phyloP scores from a whole-genome alignment of 2,329 filamentous ascomycete genomes.

The Fusarium incarnatum region DNA sequence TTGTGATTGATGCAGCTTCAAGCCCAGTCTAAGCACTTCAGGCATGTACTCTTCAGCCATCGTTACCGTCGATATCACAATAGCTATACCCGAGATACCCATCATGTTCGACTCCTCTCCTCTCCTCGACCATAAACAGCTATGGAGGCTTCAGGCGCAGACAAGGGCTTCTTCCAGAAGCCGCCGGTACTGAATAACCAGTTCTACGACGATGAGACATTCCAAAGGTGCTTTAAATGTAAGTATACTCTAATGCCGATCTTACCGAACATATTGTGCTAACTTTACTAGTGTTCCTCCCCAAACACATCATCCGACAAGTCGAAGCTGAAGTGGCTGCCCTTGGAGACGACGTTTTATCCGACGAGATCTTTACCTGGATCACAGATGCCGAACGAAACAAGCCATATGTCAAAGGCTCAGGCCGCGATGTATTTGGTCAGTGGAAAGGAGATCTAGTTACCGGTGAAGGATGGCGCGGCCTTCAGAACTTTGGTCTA shows the following conservation, averaged over 20 bases:
- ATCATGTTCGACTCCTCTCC: background rate
- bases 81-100: background rate
- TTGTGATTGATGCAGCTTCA: slow-evolving; percentile 32
- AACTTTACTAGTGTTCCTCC: slow-evolving; percentile 60
- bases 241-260: slow-evolving; percentile 29
- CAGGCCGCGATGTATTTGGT: slow-evolving; percentile 71
- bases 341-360: slow-evolving; percentile 65
- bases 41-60: background rate
- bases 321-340: slow-evolving; percentile 58
- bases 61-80: slow-evolving; percentile 2
- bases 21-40: background rate
- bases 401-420: slow-evolving; percentile 68
- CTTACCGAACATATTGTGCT: background rate
- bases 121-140: background rate
- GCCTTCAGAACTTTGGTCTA: slow-evolving; percentile 69
- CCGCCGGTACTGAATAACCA: slow-evolving; percentile 66
- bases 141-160: slow-evolving; percentile 60
- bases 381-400: slow-evolving; percentile 74
- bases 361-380: slow-evolving; percentile 65
- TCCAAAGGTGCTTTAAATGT: slow-evolving; percentile 65
- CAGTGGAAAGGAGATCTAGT: slow-evolving; percentile 68
- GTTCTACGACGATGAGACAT: slow-evolving; percentile 65
- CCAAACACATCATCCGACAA: slow-evolving; percentile 52
- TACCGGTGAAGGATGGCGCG: slow-evolving; percentile 74
- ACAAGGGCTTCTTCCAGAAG: slow-evolving; percentile 68